Conservation (phyloP, 2,329 filamentous ascomycete species). For the Cladophialophora exuberans region DNA sequence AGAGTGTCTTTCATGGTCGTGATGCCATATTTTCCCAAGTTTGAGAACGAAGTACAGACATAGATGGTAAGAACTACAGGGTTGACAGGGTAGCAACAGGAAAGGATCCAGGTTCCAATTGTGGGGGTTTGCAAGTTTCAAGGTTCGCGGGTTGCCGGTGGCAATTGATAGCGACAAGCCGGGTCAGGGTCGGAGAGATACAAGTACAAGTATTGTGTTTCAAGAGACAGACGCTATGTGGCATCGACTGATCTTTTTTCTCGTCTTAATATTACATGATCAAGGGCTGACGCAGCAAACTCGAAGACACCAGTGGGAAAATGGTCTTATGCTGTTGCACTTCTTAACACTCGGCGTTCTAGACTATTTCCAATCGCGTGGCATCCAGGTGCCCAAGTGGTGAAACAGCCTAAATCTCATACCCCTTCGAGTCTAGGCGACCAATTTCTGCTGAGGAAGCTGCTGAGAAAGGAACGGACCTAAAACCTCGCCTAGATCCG, state of each 20-base stretch:
- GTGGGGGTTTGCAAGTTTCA: conserved; percentile 4
- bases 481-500: not conserved
- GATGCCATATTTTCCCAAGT: not conserved
- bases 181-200: not conserved
- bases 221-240: not conserved
- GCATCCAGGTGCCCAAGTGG: too few species aligned
- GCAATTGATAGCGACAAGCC: conserved; percentile 11
- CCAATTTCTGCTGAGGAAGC: not conserved
- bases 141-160: not conserved
- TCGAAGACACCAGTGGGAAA: too few species aligned
- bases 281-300: not conserved
- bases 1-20: conserved; percentile 27
- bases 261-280: conserved; percentile 1
- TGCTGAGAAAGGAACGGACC: conserved; percentile 3
- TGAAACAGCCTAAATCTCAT: not conserved
- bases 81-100: not conserved
- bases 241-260: not conserved
- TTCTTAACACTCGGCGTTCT: not conserved
- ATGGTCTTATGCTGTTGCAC: not conserved
- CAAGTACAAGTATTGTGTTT: not conserved
- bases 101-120: not conserved
- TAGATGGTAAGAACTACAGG: too few species aligned
- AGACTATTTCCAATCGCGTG: not conserved
- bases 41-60: conserved; percentile 1
- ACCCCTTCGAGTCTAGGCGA: not conserved